phyloP scores from a whole-genome alignment of 2,329 filamentous ascomycete species.

The Colletotrichum cordylinicola region DNA sequence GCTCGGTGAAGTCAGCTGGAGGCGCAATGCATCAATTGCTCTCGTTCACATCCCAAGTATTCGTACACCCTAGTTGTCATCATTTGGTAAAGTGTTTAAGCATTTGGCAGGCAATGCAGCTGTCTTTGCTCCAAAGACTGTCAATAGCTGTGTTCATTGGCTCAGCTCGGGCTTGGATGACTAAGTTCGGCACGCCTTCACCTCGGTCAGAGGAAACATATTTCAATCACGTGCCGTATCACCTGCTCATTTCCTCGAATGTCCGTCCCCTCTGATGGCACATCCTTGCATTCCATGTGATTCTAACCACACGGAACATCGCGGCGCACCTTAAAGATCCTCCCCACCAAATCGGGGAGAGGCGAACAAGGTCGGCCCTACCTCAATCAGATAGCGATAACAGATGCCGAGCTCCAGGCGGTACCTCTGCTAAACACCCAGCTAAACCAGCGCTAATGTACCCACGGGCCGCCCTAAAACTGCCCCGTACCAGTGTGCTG shows the following conservation, averaged over 20 bases:
- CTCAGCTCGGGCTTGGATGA: neutral
- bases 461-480: neutral
- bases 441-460: neutral
- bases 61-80: neutral
- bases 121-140: neutral
- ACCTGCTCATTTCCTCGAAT: neutral
- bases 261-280: neutral
- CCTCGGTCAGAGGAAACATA: neutral
- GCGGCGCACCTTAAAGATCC: neutral
- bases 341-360: neutral
- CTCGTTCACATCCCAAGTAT: neutral
- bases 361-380: neutral
- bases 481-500: neutral
- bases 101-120: neutral
- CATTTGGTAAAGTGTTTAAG: neutral
- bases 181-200: neutral
- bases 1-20: neutral
- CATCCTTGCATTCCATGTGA: slow-evolving; percentile 20
- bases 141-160: neutral
- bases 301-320: neutral
- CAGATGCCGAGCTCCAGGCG: neutral
- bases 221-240: neutral
- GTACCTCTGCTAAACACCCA: neutral
- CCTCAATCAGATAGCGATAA: neutral
- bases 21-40: neutral